Percentiles rank a stretch among this genome's conserved stretches.
These are phyloP conservation scores for Lentinula sp. DNA, from an alignment of 768 basidiomycete genomes.

Conservation along the genomic window DNA sequence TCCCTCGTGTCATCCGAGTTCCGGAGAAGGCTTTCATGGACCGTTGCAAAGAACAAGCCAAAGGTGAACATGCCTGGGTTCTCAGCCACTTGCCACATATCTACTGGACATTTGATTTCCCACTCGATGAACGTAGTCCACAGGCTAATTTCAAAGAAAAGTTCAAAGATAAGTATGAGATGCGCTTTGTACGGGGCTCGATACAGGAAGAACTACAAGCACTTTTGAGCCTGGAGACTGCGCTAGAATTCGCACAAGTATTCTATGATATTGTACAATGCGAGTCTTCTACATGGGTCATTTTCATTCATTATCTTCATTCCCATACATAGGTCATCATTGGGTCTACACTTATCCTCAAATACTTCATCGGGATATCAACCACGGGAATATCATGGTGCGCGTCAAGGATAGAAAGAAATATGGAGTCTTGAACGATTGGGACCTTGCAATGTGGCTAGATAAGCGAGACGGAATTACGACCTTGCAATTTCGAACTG, in stretches of 20 bases:
- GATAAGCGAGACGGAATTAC: not conserved
- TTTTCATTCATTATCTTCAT: not conserved
- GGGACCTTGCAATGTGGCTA: not conserved
- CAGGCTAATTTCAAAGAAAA: not conserved
- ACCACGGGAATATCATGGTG: not conserved
- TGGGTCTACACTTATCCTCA: not conserved
- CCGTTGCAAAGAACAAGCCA: not conserved
- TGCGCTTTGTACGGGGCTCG: not conserved
- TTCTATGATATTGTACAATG: not conserved
- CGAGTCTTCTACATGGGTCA: not conserved
- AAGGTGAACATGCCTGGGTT: not conserved
- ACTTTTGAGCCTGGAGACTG: not conserved
- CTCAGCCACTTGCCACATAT: not conserved
- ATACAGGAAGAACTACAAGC: not conserved
- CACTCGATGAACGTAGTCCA: not conserved
- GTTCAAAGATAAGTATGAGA: not conserved
- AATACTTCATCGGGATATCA: slow-evolving; percentile 1
- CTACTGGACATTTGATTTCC: not conserved
- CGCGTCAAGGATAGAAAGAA: not conserved
- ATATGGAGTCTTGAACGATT: slow-evolving; percentile 1
- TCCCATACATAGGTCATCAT: not conserved
- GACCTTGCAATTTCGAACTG: not conserved
- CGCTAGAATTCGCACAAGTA: not conserved
- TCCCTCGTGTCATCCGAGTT: not conserved
- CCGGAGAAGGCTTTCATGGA: not conserved